Base-by-base conservation (phyloP, 345 rosid genomes). In the Boechera retrofracta region DNA sequence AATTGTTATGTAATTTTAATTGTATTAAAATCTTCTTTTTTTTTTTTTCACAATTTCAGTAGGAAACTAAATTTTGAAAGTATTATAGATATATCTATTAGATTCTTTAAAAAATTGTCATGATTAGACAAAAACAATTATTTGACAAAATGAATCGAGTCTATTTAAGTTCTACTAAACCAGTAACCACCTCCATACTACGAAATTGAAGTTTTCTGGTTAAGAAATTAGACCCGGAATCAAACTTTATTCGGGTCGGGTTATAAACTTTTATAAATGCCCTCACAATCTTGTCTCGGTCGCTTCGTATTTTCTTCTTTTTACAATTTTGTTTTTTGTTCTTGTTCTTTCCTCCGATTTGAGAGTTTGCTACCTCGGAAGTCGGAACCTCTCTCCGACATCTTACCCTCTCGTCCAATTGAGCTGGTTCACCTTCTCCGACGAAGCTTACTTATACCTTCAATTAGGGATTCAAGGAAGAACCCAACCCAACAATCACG, bases 241-340 rank as follows among this genome's bases (percentile, higher is more conserved):
- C 11, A 10, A 74, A 47, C 4, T 65, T 47, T 7, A 75, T 35
- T 66, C 73, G 78, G 78, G 73, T 66, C 73, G 72, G 78, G 59
- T 75, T 58, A 47, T 35, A 47, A 47, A 57, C 59, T 74, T 67
- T 57, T 66, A 66, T 66, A 75, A 57, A 66, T 47, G 13, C 41
- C 65, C 77, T 74, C 57, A 54, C 7, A 18, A 31, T 64, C 57
- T 47, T 8, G n/a, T 66, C 72, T 35, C 56, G 66, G 59, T 57
- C 42, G 51, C 78, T 57, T 75, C 42, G 1, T 52, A 42, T 57
- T 75, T 75, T 66, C 66, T 74, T 56, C 51, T 2, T 24, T 51
- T 35, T 1, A 41, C 5, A 12, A 8, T 26, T 26, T 39, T 54
- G 24, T 26, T 38, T 26, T 69, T 54, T 44, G 38, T 55, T 8